phyloP scores from a whole-genome alignment of 345 rosid species.

The Aquilaria yunnanensis region DNA sequence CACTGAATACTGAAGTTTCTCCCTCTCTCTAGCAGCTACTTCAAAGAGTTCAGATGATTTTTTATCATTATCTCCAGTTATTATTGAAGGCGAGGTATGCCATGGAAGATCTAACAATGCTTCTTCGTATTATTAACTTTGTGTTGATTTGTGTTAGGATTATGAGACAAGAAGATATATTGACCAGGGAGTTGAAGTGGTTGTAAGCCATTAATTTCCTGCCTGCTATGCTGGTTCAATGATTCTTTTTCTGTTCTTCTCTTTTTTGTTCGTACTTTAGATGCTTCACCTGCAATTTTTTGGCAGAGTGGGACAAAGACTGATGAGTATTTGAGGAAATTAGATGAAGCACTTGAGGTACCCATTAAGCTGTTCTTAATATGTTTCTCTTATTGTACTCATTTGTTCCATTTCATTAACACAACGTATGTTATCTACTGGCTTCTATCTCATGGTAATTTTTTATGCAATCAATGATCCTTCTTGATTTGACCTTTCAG shows the following conservation, averaged over 20 bases:
- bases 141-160: conserved; percentile 38
- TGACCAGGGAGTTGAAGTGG: conserved; percentile 73
- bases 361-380: conserved; percentile 5
- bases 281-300: conserved; percentile 6
- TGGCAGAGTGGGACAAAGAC: conserved; percentile 78
- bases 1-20: background rate
- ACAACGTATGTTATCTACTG: too few species aligned
- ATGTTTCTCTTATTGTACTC: background rate
- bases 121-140: conserved; percentile 2
- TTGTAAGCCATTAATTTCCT: conserved; percentile 32
- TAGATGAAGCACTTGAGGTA: conserved; percentile 92
- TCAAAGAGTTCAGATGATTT: too few species aligned
- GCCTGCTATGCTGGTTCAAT: conserved; percentile 5
- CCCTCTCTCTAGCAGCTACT: conserved; percentile 7
- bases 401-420: background rate
- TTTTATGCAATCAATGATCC: too few species aligned
- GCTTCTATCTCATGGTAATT: too few species aligned
- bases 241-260: background rate
- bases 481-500: too few species aligned
- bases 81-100: too few species aligned
- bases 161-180: conserved; percentile 67
- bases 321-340: conserved; percentile 55
- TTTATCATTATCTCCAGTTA: background rate
- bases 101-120: background rate
- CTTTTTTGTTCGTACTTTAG: conserved; percentile 6